These are phyloP conservation scores for Pezicula rhizophila DNA, from an alignment of 2,329 filamentous ascomycete species.

Conservation along the genomic window DNA sequence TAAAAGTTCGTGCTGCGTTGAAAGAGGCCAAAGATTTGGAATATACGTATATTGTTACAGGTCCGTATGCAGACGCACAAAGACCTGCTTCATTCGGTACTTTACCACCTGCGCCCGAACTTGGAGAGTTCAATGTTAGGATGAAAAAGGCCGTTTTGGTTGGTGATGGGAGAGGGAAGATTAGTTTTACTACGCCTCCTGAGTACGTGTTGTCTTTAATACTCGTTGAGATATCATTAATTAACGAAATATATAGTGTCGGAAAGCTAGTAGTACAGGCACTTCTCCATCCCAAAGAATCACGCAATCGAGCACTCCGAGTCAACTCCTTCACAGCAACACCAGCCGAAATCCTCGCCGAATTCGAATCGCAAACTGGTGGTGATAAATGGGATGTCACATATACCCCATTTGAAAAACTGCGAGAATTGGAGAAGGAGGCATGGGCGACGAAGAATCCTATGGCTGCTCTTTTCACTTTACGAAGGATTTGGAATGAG, in stretches of 20 bases:
- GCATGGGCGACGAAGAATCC: conserved; percentile 49
- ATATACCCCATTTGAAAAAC: conserved; percentile 23
- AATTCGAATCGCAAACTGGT: conserved; percentile 28
- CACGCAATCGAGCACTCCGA: conserved; percentile 28
- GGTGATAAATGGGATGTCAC: conserved; percentile 34
- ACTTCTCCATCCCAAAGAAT: conserved; percentile 29
- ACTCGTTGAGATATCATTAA: background rate
- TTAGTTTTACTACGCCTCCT: conserved; percentile 65
- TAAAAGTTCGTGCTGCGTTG: conserved; percentile 59
- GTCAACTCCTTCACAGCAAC: conserved; percentile 30
- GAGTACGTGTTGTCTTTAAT: conserved; percentile 46
- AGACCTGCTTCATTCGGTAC: conserved; percentile 1
- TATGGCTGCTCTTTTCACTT: conserved; percentile 48
- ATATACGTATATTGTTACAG: conserved; percentile 64
- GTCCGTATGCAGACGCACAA: conserved; percentile 51
- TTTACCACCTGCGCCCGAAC: conserved; percentile 14
- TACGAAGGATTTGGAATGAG: conserved; percentile 66
- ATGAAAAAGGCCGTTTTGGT: conserved; percentile 54
- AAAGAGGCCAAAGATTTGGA: conserved; percentile 46
- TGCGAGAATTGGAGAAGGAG: conserved; percentile 52
- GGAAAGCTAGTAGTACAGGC: conserved; percentile 30
- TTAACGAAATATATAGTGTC: conserved; percentile 44
- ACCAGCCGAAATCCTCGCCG: conserved; percentile 29
- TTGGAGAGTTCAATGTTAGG: conserved; percentile 54
- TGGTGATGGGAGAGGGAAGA: conserved; percentile 52